These are phyloP conservation scores for Tremella fuciformis DNA, from an alignment of 768 basidiomycete genomes.

Conservation along the genomic window DNA sequence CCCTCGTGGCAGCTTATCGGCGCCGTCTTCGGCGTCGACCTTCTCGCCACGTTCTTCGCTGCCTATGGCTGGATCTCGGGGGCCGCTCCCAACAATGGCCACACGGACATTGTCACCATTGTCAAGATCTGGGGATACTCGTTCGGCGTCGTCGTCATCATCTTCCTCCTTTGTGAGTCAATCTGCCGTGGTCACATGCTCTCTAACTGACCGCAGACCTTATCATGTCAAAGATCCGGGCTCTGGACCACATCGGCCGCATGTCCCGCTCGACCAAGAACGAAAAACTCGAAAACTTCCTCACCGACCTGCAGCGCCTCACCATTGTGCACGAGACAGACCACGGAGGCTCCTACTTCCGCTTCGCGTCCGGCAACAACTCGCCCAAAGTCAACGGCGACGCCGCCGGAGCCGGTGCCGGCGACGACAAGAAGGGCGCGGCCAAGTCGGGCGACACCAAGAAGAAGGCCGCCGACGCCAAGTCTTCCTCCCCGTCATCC, in stretches of 20 bases:
- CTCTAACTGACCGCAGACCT: slow-evolving; percentile 37
- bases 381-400: slow-evolving; percentile 16
- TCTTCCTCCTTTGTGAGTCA: slow-evolving; percentile 51
- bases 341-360: slow-evolving; percentile 30
- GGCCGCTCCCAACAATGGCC: slow-evolving; percentile 26
- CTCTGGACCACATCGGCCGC: slow-evolving; percentile 54
- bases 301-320: slow-evolving; percentile 53
- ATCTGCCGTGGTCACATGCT: neutral
- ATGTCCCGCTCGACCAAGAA: slow-evolving; percentile 50
- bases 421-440: slow-evolving; percentile 19
- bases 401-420: slow-evolving; percentile 7
- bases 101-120: slow-evolving; percentile 55
- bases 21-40: slow-evolving; percentile 52
- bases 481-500: neutral
- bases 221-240: slow-evolving; percentile 53
- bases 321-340: slow-evolving; percentile 55
- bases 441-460: slow-evolving; percentile 18
- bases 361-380: slow-evolving; percentile 24
- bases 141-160: slow-evolving; percentile 54
- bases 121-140: slow-evolving; percentile 55
- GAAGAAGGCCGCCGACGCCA: slow-evolving; percentile 15
- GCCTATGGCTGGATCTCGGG: slow-evolving; percentile 56
- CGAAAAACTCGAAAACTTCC: slow-evolving; percentile 54
- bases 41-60: slow-evolving; percentile 55
- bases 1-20: slow-evolving; percentile 55